Evolutionary conservation across 768 basidiomycete species (phyloP).

Genomic region (Macrocybe gigantea): DNA sequence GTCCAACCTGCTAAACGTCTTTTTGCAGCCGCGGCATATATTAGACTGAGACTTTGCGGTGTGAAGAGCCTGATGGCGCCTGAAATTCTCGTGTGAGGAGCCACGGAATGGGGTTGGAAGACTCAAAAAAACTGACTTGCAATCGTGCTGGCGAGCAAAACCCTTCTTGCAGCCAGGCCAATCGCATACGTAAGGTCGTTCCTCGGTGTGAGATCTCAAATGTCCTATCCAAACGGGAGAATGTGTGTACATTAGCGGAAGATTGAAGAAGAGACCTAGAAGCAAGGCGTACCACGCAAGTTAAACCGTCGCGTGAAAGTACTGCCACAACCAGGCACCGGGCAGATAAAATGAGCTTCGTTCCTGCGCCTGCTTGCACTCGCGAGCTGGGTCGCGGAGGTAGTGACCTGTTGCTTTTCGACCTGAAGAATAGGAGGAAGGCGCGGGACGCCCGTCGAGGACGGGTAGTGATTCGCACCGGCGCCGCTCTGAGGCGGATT

Average conservation of each 20-base stretch:
- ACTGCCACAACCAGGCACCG: constrained; percentile 91
- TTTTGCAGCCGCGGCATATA: constrained; percentile 87
- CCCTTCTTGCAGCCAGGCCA: constrained; percentile 94
- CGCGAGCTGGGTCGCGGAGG: constrained; percentile 87
- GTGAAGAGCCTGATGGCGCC: constrained; percentile 89
- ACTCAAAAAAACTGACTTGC: constrained; percentile 62
- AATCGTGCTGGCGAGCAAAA: constrained; percentile 94
- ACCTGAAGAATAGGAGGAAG: constrained; percentile 86
- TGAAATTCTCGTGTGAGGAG: constrained; percentile 19
- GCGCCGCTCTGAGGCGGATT: constrained; percentile 28
- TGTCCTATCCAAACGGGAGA: constrained; percentile 50
- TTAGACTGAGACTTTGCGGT: constrained; percentile 79
- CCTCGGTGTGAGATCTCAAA: constrained; percentile 91
- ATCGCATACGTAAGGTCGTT: constrained; percentile 89
- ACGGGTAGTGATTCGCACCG: constrained; percentile 52
- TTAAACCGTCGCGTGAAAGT: constrained; percentile 96
- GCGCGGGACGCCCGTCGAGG: constrained; percentile 43
- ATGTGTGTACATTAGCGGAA: constrained; percentile 2
- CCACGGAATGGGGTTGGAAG: constrained; percentile 4
- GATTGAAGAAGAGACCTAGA: neutral
- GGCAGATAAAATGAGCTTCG: constrained; percentile 89
- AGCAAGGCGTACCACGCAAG: constrained; percentile 52
- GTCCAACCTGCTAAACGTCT: constrained; percentile 91
- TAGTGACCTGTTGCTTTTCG: constrained; percentile 93
- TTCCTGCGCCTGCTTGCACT: constrained; percentile 86